Evolutionary conservation across 179 eudicot species (phyloP).

Genomic region (Monotropa hypopitys): DNA sequence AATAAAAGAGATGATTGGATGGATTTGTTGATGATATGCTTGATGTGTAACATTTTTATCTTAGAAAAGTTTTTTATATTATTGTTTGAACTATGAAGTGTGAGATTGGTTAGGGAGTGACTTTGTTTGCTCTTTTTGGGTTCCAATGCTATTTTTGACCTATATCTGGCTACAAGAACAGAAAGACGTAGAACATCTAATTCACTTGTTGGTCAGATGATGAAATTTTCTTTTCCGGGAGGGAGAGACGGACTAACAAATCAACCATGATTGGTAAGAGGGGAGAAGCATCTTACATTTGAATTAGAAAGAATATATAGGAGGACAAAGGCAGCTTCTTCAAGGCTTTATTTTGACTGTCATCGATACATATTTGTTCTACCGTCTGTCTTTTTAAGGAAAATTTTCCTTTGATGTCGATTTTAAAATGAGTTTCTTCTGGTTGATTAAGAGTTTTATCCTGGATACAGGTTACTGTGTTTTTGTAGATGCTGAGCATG

Average conservation of each 20-base stretch:
- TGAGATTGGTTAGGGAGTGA: not conserved
- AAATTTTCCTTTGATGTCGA: not conserved
- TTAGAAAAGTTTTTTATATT: not conserved
- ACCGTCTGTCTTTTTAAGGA: not conserved
- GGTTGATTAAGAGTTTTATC: not conserved
- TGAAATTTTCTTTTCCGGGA: not conserved
- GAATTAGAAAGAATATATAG: not conserved
- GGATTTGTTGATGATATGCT: not conserved
- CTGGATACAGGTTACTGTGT: slow-evolving; percentile 67
- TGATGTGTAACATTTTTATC: not conserved
- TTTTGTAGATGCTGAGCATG: slow-evolving; percentile 95
- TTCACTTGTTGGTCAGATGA: not conserved
- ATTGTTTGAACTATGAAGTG: not conserved
- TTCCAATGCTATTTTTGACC: no score
- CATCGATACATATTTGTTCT: not conserved
- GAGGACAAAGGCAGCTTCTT: not conserved
- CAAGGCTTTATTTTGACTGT: not conserved
- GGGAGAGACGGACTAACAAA: not conserved
- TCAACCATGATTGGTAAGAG: not conserved
- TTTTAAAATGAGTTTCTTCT: slow-evolving; percentile 3
- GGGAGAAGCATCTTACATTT: not conserved
- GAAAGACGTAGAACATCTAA: not conserved
- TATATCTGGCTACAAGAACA: not conserved
- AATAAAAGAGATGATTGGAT: not conserved
- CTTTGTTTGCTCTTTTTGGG: not conserved